Conservation (phyloP, 805 yeast genomes). For the Sugiyamaella marilandica region DNA sequence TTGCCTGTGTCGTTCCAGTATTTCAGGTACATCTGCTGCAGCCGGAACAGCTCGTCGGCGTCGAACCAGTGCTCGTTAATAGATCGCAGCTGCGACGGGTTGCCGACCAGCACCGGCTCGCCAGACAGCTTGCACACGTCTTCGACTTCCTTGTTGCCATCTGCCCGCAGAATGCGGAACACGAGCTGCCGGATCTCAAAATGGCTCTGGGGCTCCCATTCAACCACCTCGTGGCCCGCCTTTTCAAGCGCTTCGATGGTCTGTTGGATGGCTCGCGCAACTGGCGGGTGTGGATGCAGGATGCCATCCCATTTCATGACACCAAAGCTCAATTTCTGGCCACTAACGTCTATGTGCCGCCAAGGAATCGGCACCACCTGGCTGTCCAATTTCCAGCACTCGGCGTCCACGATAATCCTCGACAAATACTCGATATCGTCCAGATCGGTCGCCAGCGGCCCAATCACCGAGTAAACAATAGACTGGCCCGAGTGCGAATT, state of each 20-base stretch:
- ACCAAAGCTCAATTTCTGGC: slow-evolving; percentile 43
- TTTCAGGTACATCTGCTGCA: slow-evolving; percentile 36
- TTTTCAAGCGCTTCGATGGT: slow-evolving; percentile 38
- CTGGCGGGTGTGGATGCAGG: slow-evolving; percentile 48
- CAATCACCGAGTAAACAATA: slow-evolving; percentile 42
- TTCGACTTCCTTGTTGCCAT: slow-evolving; percentile 9
- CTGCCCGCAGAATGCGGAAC: slow-evolving; percentile 7
- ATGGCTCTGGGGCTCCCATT: slow-evolving; percentile 32
- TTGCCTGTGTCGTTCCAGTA: slow-evolving; percentile 35
- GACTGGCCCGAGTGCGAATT: slow-evolving; percentile 45
- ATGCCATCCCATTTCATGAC: slow-evolving; percentile 46
- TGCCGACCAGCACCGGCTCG: slow-evolving; percentile 13
- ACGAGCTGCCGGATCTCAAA: background rate
- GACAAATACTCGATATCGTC: slow-evolving; percentile 48
- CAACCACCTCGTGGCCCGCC: slow-evolving; percentile 43
- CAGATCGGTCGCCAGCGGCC: slow-evolving; percentile 43
- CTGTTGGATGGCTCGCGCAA: slow-evolving; percentile 37
- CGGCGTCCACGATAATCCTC: slow-evolving; percentile 41
- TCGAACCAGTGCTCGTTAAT: slow-evolving; percentile 13
- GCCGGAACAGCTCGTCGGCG: slow-evolving; percentile 17
- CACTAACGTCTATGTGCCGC: slow-evolving; percentile 36
- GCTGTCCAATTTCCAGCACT: slow-evolving; percentile 56
- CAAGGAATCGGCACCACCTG: slow-evolving; percentile 47
- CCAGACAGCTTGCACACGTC: slow-evolving; percentile 11
- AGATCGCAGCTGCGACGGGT: background rate